Evolutionary conservation across 2,329 filamentous ascomycete genomes (phyloP).

Genomic region (Diaporthe vaccinii): DNA sequence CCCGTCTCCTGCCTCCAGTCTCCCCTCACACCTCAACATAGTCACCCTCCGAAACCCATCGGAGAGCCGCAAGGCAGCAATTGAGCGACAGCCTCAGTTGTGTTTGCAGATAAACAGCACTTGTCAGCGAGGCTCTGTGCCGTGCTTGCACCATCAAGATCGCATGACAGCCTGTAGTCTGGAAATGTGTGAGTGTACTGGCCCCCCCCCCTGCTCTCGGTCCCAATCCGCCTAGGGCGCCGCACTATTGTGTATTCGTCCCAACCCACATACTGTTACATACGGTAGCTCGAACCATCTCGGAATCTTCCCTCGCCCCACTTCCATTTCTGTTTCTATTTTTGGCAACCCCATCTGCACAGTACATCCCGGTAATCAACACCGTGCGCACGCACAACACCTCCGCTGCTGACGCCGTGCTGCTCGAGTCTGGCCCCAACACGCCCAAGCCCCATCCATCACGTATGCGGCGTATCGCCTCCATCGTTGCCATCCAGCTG

Average conservation of each 20-base stretch:
- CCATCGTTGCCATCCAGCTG: not conserved
- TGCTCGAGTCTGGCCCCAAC: constrained; percentile 2
- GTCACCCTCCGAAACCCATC: not conserved
- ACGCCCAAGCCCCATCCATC: not conserved
- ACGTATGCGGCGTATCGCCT: not conserved
- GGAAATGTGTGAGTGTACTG: not conserved
- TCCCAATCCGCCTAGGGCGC: constrained; percentile 14
- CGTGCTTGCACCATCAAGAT: not conserved
- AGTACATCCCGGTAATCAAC: not conserved
- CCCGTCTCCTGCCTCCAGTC: not conserved
- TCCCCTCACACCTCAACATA: not conserved
- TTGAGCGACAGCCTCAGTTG: not conserved
- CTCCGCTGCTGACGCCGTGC: constrained; percentile 15
- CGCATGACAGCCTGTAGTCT: not conserved
- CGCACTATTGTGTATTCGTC: not conserved
- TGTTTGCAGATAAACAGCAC: not conserved
- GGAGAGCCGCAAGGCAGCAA: not conserved
- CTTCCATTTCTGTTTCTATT: constrained; percentile 18
- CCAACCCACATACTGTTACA: not conserved
- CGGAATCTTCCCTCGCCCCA: constrained; percentile 24
- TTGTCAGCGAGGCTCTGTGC: not conserved
- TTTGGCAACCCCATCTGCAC: constrained; percentile 1
- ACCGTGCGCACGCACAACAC: not conserved
- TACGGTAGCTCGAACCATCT: constrained; percentile 8
- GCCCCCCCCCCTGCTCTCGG: not conserved